A percentile compares a stretch with the other conserved stretches of the same genome.
phyloP scores from a whole-genome alignment of 2,329 filamentous ascomycete species.

The Aspergillus pseudoglaucus region DNA sequence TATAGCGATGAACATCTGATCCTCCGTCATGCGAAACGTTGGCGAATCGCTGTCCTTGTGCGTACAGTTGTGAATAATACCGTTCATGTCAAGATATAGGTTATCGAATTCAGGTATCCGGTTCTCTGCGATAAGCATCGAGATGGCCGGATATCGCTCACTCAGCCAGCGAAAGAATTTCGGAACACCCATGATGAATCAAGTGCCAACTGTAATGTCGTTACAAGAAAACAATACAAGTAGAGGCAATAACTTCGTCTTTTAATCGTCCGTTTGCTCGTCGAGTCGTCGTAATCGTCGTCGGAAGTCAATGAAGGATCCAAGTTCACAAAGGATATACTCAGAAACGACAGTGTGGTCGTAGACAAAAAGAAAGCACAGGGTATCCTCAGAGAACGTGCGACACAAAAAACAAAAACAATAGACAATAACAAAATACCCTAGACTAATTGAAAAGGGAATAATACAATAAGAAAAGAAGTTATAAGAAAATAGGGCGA shows the following conservation, averaged over 20 bases:
- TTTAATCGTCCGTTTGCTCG: constrained; percentile 6
- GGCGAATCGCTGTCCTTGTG: constrained; percentile 93
- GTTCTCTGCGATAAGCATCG: constrained; percentile 96
- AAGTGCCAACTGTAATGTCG: constrained; percentile 4
- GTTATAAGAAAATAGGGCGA: constrained; percentile 4
- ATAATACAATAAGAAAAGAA: constrained; percentile 4
- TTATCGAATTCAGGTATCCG: constrained; percentile 98
- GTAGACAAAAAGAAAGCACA: constrained; percentile 11
- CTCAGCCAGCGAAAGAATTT: constrained; percentile 99
- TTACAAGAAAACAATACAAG: background rate
- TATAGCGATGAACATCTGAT: constrained; percentile 99
- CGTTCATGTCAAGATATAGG: constrained; percentile 87
- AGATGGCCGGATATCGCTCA: constrained; percentile 97
- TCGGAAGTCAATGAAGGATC: constrained; percentile 14
- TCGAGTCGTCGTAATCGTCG: constrained; percentile 14
- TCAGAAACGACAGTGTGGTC: constrained; percentile 8
- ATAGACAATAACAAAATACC: constrained; percentile 11
- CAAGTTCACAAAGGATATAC: constrained; percentile 14
- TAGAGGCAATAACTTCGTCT: background rate
- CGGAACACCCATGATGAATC: constrained; percentile 57
- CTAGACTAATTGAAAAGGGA: constrained; percentile 1
- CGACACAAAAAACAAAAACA: constrained; percentile 11
- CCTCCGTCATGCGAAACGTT: constrained; percentile 87
- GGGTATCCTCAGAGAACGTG: constrained; percentile 14
- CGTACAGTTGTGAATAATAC: constrained; percentile 99